Evolutionary conservation across 2,329 filamentous ascomycete species (phyloP).

Genomic region (Aspergillus tubingensis): DNA sequence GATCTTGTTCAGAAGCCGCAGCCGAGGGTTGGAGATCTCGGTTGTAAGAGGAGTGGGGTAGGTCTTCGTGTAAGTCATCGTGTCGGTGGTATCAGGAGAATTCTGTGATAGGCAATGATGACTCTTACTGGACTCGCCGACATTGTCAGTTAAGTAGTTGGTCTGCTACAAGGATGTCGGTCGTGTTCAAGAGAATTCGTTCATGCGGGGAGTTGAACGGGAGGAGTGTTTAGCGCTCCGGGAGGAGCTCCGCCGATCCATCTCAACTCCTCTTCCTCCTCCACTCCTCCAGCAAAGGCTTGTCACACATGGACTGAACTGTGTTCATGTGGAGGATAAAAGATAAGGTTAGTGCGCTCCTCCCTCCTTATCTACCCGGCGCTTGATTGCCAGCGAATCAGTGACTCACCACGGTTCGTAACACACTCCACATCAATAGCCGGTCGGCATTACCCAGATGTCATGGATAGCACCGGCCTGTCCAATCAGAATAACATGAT

Average conservation of each 20-base stretch:
- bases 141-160: neutral
- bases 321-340: neutral
- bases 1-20: slow-evolving; percentile 50
- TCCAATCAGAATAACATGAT: neutral
- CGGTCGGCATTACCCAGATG: neutral
- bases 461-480: neutral
- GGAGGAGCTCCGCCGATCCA: slow-evolving; percentile 24
- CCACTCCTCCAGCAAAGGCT: neutral
- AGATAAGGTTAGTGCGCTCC: neutral
- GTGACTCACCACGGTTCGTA: neutral
- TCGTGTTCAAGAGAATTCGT: neutral
- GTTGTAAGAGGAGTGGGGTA: slow-evolving; percentile 37
- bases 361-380: neutral
- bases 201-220: neutral
- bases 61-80: slow-evolving; percentile 12
- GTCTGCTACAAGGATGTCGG: neutral
- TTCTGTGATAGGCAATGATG: neutral
- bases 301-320: too few relatives aligned
- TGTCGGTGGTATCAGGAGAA: neutral
- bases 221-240: neutral
- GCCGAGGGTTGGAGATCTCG: slow-evolving; percentile 42
- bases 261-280: neutral
- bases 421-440: neutral
- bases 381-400: neutral
- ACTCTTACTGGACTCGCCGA: neutral